Evolutionary conservation across 2,329 filamentous ascomycete species (phyloP).

Genomic region (Lecanicillium sp.): DNA sequence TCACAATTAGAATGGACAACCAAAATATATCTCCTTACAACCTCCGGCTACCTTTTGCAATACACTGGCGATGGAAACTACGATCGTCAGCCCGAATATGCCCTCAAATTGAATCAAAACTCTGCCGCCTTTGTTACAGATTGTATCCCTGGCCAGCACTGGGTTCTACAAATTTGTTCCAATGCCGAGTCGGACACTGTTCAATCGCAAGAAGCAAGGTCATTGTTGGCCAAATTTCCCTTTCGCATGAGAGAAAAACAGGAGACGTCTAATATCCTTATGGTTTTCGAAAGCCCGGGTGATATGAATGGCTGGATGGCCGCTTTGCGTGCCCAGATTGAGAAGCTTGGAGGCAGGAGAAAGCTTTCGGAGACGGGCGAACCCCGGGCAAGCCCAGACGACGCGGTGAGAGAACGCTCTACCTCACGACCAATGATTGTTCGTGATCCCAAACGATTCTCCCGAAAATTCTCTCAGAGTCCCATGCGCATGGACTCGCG

Average conservation of each 20-base stretch:
- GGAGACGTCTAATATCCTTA: conserved; percentile 54
- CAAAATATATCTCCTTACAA: conserved; percentile 65
- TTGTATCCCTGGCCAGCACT: conserved; percentile 69
- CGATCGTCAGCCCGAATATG: conserved; percentile 65
- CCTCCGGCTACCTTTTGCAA: conserved; percentile 65
- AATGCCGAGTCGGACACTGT: conserved; percentile 49
- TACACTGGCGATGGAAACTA: conserved; percentile 63
- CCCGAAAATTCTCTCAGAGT: conserved; percentile 25
- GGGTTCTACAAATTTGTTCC: conserved; percentile 70
- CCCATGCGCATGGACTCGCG: not conserved
- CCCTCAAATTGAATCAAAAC: conserved; percentile 61
- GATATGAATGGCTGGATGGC: conserved; percentile 73
- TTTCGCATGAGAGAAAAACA: conserved; percentile 47
- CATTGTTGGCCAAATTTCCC: conserved; percentile 56
- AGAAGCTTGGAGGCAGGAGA: conserved; percentile 59
- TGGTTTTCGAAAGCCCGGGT: conserved; percentile 64
- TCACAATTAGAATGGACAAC: conserved; percentile 55
- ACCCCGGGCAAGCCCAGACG: conserved; percentile 31
- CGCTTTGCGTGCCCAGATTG: conserved; percentile 60
- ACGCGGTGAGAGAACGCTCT: conserved; percentile 26
- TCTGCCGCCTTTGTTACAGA: conserved; percentile 77
- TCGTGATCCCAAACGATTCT: conserved; percentile 36
- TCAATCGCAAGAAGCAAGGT: conserved; percentile 42
- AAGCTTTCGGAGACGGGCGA: conserved; percentile 51
- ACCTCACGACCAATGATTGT: conserved; percentile 13